Base-by-base conservation (phyloP, 257 asterid genomes). In the Salvia hispanica region DNA sequence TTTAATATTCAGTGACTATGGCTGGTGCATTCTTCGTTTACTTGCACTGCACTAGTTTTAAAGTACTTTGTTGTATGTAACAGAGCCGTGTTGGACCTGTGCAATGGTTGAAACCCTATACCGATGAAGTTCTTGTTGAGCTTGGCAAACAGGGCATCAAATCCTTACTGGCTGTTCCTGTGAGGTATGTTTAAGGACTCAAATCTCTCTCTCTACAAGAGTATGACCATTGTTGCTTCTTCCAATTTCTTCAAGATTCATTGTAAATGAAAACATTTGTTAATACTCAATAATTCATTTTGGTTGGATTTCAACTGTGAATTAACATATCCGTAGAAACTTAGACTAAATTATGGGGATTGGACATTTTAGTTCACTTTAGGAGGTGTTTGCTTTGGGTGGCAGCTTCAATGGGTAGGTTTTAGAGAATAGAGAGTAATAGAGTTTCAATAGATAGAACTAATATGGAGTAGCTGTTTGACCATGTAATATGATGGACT, bases 21-120 rank as follows among this genome's bases (percentile, higher is more conserved):
- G 34, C 2, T 39, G n/a, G 31, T 25, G 31, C 9, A 13, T 33
- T 14, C 43, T 4, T 14, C 15, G 54, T 62, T 71, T 6, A 1
- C 13, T 14, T 33, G 34, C 25, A 40, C 34, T 33, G 14, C 55
- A n/a, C 13, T 61, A 16, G 63, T 39, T 63, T 10, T 64, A 42
- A 68, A 55, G 18, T 57, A 21, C 56, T 28, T 21, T 2, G 40
- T 57, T n/a, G 54, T 46, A 25, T 81, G 14, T 16, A 16, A 39
- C 85, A 94, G 99, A 91, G 99, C 72, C 94, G 97, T 57, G 97
- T 94, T 28, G 99, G 99, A 59, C 99, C 99, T 12, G 99, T 94
- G 66, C 91, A 94, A 67, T 94, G 99, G 99, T 74, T 94, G 74
- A 94, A 91, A 66, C 99, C 99, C 4, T 94, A 94, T 79, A 94